Percentiles rank a stretch among this genome's conserved stretches.
These are phyloP conservation scores for Pichia sp. DNA, from an alignment of 1,139 yeast species.

Conservation along the genomic window DNA sequence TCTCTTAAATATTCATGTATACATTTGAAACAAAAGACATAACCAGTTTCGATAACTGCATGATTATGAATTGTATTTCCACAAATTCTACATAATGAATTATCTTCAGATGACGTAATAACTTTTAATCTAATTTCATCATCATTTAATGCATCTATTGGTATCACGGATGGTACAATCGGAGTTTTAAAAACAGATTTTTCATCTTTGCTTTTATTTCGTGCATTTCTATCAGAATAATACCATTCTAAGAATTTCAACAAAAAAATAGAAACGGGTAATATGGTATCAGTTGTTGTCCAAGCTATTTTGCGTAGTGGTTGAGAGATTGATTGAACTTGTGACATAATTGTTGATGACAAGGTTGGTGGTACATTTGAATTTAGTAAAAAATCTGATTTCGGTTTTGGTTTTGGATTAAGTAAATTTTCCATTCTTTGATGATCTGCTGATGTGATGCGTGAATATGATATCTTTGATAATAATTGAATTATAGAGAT, in stretches of 20 bases:
- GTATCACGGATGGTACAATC: conserved; percentile 51
- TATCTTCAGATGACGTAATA: neutral
- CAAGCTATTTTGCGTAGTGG: conserved; percentile 35
- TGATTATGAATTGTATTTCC: conserved; percentile 61
- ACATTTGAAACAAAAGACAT: conserved; percentile 85
- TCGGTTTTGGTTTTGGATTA: neutral
- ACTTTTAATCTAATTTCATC: conserved; percentile 16
- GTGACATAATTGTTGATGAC: conserved; percentile 27
- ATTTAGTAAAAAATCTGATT: no score
- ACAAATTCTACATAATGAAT: conserved; percentile 62
- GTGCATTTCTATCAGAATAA: conserved; percentile 36
- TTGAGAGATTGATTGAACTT: conserved; percentile 44
- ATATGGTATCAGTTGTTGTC: conserved; percentile 42
- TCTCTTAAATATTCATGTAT: conserved; percentile 58
- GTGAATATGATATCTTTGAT: conserved; percentile 60
- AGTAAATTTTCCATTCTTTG: conserved; percentile 37
- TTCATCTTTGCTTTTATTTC: neutral
- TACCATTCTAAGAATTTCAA: conserved; percentile 94
- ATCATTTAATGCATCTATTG: conserved; percentile 14
- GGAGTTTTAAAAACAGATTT: conserved; percentile 1
- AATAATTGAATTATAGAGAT: conserved; percentile 59
- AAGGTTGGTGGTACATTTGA: conserved; percentile 11
- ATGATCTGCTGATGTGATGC: conserved; percentile 61
- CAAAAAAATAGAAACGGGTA: conserved; percentile 80
- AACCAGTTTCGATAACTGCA: conserved; percentile 85